These are phyloP conservation scores for Pilasporangium apinafurcum DNA, from an alignment of 352 stramenopile species.

Conservation along the genomic window DNA sequence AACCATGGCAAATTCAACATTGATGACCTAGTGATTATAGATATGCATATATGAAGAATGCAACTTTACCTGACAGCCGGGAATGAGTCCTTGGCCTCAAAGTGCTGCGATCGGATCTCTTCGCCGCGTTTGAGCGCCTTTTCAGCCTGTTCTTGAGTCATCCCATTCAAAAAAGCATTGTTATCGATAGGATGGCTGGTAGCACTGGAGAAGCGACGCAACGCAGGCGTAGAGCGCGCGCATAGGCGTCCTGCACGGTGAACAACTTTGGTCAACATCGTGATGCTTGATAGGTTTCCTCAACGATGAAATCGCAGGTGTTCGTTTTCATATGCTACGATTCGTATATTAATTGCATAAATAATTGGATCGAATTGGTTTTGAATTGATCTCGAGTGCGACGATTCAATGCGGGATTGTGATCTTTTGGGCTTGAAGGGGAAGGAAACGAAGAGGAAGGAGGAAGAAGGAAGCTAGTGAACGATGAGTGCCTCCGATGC, in stretches of 20 bases:
- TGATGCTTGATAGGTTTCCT: too few relatives aligned
- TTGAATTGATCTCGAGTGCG: not conserved
- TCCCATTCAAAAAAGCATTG: slow-evolving; percentile 39
- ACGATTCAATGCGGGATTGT: slow-evolving; percentile 10
- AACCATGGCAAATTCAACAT: not conserved
- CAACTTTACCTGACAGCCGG: slow-evolving; percentile 18
- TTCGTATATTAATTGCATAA: not conserved
- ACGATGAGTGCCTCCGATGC: slow-evolving; percentile 82
- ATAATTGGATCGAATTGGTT: slow-evolving; percentile 1
- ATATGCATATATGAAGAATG: not conserved
- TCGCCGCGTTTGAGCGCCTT: slow-evolving; percentile 38
- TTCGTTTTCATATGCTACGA: too few relatives aligned
- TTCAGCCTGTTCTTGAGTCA: slow-evolving; percentile 44
- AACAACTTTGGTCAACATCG: slow-evolving; percentile 7
- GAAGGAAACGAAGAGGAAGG: slow-evolving; percentile 1
- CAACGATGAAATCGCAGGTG: too few relatives aligned
- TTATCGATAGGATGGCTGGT: slow-evolving; percentile 35
- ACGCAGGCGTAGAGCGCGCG: not conserved
- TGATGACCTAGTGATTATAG: too few relatives aligned
- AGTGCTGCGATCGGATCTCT: slow-evolving; percentile 56
- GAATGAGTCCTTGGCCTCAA: slow-evolving; percentile 30
- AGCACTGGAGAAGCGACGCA: slow-evolving; percentile 16
- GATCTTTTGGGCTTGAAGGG: slow-evolving; percentile 2
- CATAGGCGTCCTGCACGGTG: not conserved
- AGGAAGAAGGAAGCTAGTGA: slow-evolving; percentile 1